Evolutionary conservation across 2,329 filamentous ascomycete genomes (phyloP).

Genomic region (Conoideocrella luteorostrata): DNA sequence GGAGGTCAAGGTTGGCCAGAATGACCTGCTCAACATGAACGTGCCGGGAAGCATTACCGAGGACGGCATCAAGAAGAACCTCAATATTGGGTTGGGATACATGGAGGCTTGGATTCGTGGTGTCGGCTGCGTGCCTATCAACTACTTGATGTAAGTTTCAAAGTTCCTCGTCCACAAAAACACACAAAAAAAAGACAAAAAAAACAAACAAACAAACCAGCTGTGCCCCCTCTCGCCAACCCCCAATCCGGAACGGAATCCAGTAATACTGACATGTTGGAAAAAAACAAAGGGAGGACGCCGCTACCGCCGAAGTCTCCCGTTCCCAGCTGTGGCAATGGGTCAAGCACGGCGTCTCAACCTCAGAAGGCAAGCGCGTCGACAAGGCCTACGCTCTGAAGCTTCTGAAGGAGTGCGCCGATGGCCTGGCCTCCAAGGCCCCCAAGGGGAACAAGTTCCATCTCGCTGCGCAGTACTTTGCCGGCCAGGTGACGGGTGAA

Average conservation of each 20-base stretch:
- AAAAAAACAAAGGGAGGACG: slow-evolving; percentile 62
- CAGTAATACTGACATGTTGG: background rate
- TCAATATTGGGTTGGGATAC: slow-evolving; percentile 93
- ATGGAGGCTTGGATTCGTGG: slow-evolving; percentile 98
- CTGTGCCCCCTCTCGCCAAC: no score
- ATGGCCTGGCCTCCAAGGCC: slow-evolving; percentile 66
- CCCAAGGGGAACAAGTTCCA: slow-evolving; percentile 87
- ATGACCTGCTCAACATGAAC: slow-evolving; percentile 97
- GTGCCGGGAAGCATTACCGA: slow-evolving; percentile 89
- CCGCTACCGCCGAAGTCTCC: slow-evolving; percentile 92
- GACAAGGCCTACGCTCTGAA: slow-evolving; percentile 87
- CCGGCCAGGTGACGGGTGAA: slow-evolving; percentile 88
- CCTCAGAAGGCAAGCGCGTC: slow-evolving; percentile 82
- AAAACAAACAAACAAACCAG: slow-evolving; percentile 10
- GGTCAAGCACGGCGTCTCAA: slow-evolving; percentile 66
- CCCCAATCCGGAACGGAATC: no score
- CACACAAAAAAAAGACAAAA: background rate
- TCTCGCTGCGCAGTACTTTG: slow-evolving; percentile 88
- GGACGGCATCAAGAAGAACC: slow-evolving; percentile 92
- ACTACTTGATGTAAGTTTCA: slow-evolving; percentile 74
- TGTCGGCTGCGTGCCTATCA: slow-evolving; percentile 93
- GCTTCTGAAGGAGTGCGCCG: slow-evolving; percentile 79
- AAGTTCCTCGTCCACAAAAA: background rate
- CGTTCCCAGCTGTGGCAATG: slow-evolving; percentile 96
- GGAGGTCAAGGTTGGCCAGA: slow-evolving; percentile 77